Evolutionary conservation across 2,329 filamentous ascomycete genomes (phyloP).

Genomic region (Pestalotiopsis sp.): DNA sequence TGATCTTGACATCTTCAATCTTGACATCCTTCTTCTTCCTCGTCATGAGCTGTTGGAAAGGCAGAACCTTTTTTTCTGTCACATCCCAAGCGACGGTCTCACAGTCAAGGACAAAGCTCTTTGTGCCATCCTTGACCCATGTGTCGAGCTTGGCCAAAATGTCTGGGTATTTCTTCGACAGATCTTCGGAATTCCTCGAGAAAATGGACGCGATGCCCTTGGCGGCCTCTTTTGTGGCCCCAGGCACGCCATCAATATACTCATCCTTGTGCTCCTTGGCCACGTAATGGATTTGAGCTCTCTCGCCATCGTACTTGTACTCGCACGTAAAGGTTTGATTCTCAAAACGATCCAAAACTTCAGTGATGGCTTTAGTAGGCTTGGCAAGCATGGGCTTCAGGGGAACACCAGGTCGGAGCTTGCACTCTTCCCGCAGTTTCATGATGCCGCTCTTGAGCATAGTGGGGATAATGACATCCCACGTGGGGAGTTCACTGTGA

Average conservation of each 20-base stretch:
- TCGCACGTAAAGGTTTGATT: constrained; percentile 95
- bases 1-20: constrained; percentile 90
- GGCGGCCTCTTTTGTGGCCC: constrained; percentile 64
- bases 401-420: constrained; percentile 88
- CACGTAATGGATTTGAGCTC: constrained; percentile 98
- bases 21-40: constrained; percentile 97
- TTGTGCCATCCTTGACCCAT: constrained; percentile 88
- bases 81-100: constrained; percentile 97
- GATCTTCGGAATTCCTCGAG: constrained; percentile 93
- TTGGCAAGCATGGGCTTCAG: constrained; percentile 99
- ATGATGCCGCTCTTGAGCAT: constrained; percentile 85
- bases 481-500: constrained; percentile 85
- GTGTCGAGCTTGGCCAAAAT: constrained; percentile 82
- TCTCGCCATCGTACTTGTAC: constrained; percentile 97
- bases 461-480: constrained; percentile 90
- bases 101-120: constrained; percentile 97
- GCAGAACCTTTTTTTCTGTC: constrained; percentile 90
- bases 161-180: constrained; percentile 97
- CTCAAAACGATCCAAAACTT: constrained; percentile 95
- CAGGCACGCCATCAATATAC: constrained; percentile 60
- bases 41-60: constrained; percentile 98
- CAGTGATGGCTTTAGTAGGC: constrained; percentile 95
- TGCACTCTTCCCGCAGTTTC: constrained; percentile 80
- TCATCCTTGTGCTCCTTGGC: constrained; percentile 74
- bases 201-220: constrained; percentile 89